Conservation (phyloP, 78 protist species). For the Chrysochromulina tobinii region DNA sequence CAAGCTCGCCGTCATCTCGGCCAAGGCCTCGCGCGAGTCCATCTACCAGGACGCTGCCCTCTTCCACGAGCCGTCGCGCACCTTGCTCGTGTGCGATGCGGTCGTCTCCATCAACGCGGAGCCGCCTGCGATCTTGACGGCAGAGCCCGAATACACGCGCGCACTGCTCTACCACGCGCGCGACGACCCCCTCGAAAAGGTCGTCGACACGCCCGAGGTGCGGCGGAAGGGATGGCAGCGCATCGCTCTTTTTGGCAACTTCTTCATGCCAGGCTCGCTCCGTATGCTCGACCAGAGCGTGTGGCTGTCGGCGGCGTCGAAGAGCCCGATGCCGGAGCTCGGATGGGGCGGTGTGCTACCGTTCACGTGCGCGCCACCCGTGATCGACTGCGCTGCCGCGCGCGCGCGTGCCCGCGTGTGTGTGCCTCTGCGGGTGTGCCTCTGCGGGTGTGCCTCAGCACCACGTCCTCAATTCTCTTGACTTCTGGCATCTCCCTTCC, state of each 20-base stretch:
- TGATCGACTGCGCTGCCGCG: too few species aligned
- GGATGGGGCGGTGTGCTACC: constrained; percentile 42
- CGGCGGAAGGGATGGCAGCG: constrained; percentile 36
- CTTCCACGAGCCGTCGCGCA: constrained; percentile 7
- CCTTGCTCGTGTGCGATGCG: constrained; percentile 13
- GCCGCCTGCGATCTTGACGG: background rate
- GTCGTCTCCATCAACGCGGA: background rate
- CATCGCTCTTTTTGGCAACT: constrained; percentile 22
- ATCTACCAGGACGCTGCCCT: constrained; percentile 20
- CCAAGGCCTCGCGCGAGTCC: background rate
- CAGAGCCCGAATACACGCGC: constrained; percentile 21
- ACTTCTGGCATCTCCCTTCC: background rate
- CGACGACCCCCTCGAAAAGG: background rate
- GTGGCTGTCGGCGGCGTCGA: background rate
- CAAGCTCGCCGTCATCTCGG: background rate
- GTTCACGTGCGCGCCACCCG: background rate
- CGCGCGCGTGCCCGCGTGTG: background rate
- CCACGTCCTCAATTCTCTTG: background rate
- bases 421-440: background rate
- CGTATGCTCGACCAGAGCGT: background rate
- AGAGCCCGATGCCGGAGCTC: background rate
- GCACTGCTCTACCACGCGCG: constrained; percentile 37
- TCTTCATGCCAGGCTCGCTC: background rate
- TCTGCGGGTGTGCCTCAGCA: background rate
- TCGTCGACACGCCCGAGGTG: background rate